These are phyloP conservation scores for Chaetomiaceae sp. DNA, from an alignment of 2,329 filamentous ascomycete genomes.

Conservation along the genomic window DNA sequence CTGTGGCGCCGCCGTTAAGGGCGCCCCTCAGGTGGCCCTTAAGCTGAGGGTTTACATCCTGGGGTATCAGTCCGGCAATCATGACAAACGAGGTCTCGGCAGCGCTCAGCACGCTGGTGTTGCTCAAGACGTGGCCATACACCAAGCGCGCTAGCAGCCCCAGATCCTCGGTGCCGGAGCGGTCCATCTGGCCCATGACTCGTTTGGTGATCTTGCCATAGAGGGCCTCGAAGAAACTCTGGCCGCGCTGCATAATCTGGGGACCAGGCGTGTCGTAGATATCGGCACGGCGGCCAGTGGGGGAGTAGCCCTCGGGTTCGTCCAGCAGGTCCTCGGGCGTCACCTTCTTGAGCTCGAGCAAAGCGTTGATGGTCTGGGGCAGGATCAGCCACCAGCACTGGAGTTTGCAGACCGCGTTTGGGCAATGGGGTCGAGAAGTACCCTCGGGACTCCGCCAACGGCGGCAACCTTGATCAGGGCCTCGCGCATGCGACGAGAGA, in stretches of 20 bases:
- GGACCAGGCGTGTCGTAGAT: constrained; percentile 33
- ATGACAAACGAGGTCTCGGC: constrained; percentile 48
- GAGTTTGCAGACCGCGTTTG: background rate
- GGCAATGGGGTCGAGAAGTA: constrained; percentile 22
- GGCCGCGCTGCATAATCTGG: constrained; percentile 40
- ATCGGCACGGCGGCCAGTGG: constrained; percentile 37
- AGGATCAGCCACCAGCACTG: constrained; percentile 1
- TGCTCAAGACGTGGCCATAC: constrained; percentile 47
- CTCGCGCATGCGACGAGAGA: constrained; percentile 44
- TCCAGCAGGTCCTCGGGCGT: constrained; percentile 41
- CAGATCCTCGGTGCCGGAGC: constrained; percentile 46
- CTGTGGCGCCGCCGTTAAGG: constrained; percentile 44
- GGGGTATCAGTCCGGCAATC: constrained; percentile 46
- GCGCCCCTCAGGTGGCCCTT: constrained; percentile 50
- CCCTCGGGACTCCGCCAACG: constrained; percentile 47
- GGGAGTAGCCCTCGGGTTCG: constrained; percentile 32
- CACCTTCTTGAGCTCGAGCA: constrained; percentile 40
- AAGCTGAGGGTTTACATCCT: constrained; percentile 50
- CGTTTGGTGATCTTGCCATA: constrained; percentile 47
- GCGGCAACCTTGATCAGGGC: constrained; percentile 45
- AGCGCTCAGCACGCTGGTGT: constrained; percentile 40
- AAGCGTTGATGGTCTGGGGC: constrained; percentile 42
- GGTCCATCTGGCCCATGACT: constrained; percentile 45
- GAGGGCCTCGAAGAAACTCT: constrained; percentile 42
- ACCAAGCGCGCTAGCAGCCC: constrained; percentile 43